A percentile compares a stretch with the other conserved stretches of the same genome.
These are phyloP conservation scores for Starmerella bombicola DNA, from an alignment of 805 yeast species.

Conservation along the genomic window DNA sequence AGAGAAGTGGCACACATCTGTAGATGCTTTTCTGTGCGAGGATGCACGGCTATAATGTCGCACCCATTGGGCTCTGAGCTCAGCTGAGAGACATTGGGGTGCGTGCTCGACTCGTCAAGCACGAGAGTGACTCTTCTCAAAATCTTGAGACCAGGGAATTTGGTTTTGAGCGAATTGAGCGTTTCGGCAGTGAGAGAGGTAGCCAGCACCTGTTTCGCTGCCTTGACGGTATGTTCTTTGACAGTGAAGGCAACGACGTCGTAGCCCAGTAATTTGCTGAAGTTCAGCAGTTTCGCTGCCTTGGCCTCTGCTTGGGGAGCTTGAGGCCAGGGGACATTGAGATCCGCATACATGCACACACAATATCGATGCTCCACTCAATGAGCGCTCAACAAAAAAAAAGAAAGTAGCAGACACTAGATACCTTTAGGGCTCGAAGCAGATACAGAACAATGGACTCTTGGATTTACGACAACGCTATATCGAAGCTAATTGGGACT, in stretches of 20 bases:
- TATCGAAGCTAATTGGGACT: too few relatives aligned
- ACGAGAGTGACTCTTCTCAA: conserved; percentile 64
- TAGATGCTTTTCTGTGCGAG: conserved; percentile 65
- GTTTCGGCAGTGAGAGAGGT: conserved; percentile 21
- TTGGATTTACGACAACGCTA: too few relatives aligned
- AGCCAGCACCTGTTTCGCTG: conserved; percentile 14
- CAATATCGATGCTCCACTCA: not conserved
- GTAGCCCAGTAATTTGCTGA: conserved; percentile 40
- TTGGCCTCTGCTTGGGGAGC: conserved; percentile 10
- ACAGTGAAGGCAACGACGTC: conserved; percentile 67
- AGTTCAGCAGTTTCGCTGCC: conserved; percentile 20
- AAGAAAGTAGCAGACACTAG: too few relatives aligned
- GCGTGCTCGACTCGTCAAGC: conserved; percentile 41
- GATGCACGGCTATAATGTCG: conserved; percentile 74
- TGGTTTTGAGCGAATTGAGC: conserved; percentile 25
- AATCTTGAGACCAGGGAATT: conserved; percentile 36
- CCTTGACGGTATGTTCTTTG: conserved; percentile 21
- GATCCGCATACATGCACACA: conserved; percentile 27
- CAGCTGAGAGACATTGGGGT: conserved; percentile 12
- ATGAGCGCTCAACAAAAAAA: too few relatives aligned
- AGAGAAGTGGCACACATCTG: conserved; percentile 60
- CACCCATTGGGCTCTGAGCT: conserved; percentile 31
- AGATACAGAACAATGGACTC: too few relatives aligned
- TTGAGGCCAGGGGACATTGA: conserved; percentile 31
- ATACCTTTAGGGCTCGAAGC: too few relatives aligned